phyloP scores from a whole-genome alignment of 2,329 filamentous ascomycete species.

The Parafenestella ontariensis region DNA sequence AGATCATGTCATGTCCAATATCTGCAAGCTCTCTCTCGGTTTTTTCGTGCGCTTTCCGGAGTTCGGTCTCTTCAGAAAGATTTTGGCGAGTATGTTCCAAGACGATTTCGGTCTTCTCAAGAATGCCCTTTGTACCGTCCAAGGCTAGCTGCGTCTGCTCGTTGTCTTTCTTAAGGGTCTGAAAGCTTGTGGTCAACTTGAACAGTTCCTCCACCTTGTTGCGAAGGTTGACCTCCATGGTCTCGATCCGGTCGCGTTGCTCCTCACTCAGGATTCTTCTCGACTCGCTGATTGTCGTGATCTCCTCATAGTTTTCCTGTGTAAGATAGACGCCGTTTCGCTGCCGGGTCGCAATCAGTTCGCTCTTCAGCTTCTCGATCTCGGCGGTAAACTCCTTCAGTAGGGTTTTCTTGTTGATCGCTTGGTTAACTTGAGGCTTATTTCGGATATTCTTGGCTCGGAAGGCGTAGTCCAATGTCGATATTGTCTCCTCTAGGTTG shows the following conservation, averaged over 20 bases:
- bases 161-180: slow-evolving; percentile 86
- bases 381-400: slow-evolving; percentile 88
- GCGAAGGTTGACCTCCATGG: slow-evolving; percentile 85
- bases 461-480: slow-evolving; percentile 96
- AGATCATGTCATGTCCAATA: slow-evolving; percentile 78
- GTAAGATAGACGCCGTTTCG: slow-evolving; percentile 95
- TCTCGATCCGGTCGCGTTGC: slow-evolving; percentile 89
- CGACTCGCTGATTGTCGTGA: slow-evolving; percentile 91
- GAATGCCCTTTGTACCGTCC: slow-evolving; percentile 78
- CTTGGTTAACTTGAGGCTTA: slow-evolving; percentile 92
- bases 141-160: slow-evolving; percentile 76
- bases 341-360: slow-evolving; percentile 89
- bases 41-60: slow-evolving; percentile 83
- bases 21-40: slow-evolving; percentile 80
- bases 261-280: slow-evolving; percentile 90
- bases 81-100: slow-evolving; percentile 77
- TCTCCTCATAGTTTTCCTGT: slow-evolving; percentile 86
- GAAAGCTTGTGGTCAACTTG: slow-evolving; percentile 83
- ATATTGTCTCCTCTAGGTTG: slow-evolving; percentile 97
- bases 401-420: slow-evolving; percentile 91
- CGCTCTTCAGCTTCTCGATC: slow-evolving; percentile 93
- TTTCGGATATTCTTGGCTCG: slow-evolving; percentile 98
- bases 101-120: slow-evolving; percentile 88
- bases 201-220: slow-evolving; percentile 96
- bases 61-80: slow-evolving; percentile 77